phyloP scores from a whole-genome alignment of 225 moss, liverwort and hornwort species.

The Bryum argenteum region DNA sequence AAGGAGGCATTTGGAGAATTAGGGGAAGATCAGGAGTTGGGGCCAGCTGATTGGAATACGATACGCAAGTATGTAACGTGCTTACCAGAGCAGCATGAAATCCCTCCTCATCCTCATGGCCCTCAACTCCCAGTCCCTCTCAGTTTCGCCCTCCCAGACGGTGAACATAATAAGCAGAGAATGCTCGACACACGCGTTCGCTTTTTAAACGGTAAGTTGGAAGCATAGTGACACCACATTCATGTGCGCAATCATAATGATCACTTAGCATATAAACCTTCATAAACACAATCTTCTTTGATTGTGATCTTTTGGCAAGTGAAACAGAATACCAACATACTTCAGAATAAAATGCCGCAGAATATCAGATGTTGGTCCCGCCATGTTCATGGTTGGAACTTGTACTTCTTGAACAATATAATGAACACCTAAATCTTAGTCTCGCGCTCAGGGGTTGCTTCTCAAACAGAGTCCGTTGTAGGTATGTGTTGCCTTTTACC shows the following conservation, averaged over 20 bases:
- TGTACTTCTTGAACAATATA: no score
- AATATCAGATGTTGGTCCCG: no score
- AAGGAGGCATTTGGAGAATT: conserved; percentile 85
- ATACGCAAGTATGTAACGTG: conserved; percentile 75
- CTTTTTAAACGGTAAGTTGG: conserved; percentile 70
- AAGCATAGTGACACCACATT: not conserved
- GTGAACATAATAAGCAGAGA: conserved; percentile 49
- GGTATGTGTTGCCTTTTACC: no score
- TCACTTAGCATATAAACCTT: not conserved
- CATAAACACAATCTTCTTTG: no score
- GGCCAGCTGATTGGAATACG: conserved; percentile 86
- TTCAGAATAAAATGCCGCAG: no score
- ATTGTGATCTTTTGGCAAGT: no score
- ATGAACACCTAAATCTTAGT: no score
- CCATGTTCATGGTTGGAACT: no score
- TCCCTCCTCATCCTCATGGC: conserved; percentile 63
- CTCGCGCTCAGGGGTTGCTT: no score
- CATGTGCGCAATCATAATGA: not conserved
- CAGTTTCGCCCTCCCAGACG: conserved; percentile 41
- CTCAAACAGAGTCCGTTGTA: no score
- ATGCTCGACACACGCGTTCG: conserved; percentile 80
- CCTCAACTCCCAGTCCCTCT: conserved; percentile 20
- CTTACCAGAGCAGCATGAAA: conserved; percentile 43
- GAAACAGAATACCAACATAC: no score
- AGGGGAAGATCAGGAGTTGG: conserved; percentile 92